A percentile compares a stretch with the other conserved stretches of the same genome.
These are phyloP conservation scores for Cryptococcus sp. DNA, from an alignment of 1,284 basidiomycete species.

Conservation along the genomic window DNA sequence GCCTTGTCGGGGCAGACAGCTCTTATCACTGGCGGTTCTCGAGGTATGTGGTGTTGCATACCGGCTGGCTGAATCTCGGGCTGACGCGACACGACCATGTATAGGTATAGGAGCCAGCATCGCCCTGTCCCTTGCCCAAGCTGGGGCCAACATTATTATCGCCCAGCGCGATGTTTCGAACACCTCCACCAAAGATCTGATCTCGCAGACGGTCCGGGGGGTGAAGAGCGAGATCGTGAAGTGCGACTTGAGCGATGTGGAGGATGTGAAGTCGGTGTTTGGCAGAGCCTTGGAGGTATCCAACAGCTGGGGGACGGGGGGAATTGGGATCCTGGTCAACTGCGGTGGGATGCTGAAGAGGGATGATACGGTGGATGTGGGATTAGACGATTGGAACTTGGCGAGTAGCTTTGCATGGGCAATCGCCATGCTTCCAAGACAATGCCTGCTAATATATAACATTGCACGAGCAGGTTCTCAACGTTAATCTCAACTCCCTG, in stretches of 20 bases:
- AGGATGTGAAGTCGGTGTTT: slow-evolving; percentile 56
- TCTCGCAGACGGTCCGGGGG: slow-evolving; percentile 30
- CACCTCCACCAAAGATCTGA: slow-evolving; percentile 58
- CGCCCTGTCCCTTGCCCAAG: slow-evolving; percentile 51
- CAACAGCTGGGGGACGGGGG: slow-evolving; percentile 37
- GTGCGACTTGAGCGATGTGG: slow-evolving; percentile 68
- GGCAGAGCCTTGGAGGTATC: slow-evolving; percentile 14
- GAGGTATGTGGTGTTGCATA: not conserved
- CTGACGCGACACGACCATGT: not conserved
- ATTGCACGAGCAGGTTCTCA: slow-evolving; percentile 15
- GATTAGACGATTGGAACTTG: slow-evolving; percentile 77
- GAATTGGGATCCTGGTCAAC: slow-evolving; percentile 79
- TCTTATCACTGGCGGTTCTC: slow-evolving; percentile 14
- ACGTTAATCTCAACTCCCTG: slow-evolving; percentile 41
- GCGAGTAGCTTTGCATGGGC: slow-evolving; percentile 3
- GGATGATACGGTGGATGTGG: slow-evolving; percentile 59
- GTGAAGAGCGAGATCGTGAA: slow-evolving; percentile 54
- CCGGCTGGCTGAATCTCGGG: not conserved
- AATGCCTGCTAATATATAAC: not conserved
- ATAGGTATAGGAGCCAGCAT: slow-evolving; percentile 34
- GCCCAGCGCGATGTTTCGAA: slow-evolving; percentile 60
- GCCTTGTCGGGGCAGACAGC: slow-evolving; percentile 46
- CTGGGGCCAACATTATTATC: slow-evolving; percentile 72
- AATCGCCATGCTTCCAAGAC: not conserved
- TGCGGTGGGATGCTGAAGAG: slow-evolving; percentile 72